Evolutionary conservation across 257 asterid genomes (phyloP), one percentile per base, ranked within the genome.

Genomic region (Echium plantagineum): DNA sequence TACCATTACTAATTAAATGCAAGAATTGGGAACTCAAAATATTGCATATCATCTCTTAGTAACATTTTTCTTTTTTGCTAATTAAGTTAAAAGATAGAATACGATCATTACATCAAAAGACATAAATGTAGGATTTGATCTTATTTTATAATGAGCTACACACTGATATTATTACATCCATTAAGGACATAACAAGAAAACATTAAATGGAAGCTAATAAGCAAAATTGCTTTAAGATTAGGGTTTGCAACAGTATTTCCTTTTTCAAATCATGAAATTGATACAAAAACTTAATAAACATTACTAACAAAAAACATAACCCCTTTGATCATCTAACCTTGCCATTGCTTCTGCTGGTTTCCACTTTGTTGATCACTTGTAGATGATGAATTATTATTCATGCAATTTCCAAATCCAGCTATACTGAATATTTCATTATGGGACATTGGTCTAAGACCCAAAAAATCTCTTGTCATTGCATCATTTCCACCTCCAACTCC

Each of bases 391-490:
- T 63, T 60, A 28, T 22, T 61, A 62, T 58, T 68, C 57, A 76
- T 74, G 81, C 83, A 76, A 52, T 69, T 74, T 47, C 74, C 78
- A 15, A 82, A 69, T 67, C 83, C 80, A 57, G 94, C 78, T 5
- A 83, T 71, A 20, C 74, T 83, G 49, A 89, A 63, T 42, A 86
- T 74, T 18, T 83, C 95, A 64, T 71, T 76, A 7, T 79, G 85
- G 12, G 93, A 77, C 48, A 85, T 70, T 16, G 89, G 87, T 77
- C 89, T 77, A 58, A 89, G 70, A 47, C 97, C 95, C 64, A 89
- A 73, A 74, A 89, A 89, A 66, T 89, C 97, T 67, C 90, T 86
- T 0, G 97, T 89, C 81, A 80, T 73, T 26, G 80, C 85, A 17
- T 77, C 94, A n/a, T 57, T 63, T 8, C 73, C 74, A 10, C 66